Conservation (phyloP, 1,284 basidiomycete genomes). For the Gyrodon tennesseensis region DNA sequence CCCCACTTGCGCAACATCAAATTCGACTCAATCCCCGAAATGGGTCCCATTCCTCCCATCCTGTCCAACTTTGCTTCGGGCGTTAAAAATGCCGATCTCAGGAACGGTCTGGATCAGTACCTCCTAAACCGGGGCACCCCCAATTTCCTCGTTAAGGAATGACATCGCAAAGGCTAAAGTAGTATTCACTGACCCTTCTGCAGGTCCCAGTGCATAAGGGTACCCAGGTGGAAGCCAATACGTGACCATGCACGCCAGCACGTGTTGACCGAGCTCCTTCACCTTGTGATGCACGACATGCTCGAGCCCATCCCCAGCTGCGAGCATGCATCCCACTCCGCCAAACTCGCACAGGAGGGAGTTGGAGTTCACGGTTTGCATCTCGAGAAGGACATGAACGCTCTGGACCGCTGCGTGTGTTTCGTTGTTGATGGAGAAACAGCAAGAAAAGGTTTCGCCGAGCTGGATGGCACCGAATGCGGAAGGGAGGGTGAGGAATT, state of each 20-base stretch:
- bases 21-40: conserved; percentile 77
- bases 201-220: conserved; percentile 50
- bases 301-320: conserved; percentile 62
- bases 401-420: conserved; percentile 59
- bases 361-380: conserved; percentile 73
- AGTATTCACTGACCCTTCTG: conserved; percentile 54
- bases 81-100: conserved; percentile 77
- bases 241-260: conserved; percentile 70
- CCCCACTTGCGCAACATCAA: conserved; percentile 76
- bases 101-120: conserved; percentile 77
- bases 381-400: conserved; percentile 66
- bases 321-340: conserved; percentile 51
- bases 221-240: conserved; percentile 64
- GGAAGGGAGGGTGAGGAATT: conserved; percentile 71
- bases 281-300: conserved; percentile 72
- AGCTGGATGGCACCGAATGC: conserved; percentile 79
- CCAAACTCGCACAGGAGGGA: conserved; percentile 63
- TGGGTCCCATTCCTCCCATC: conserved; percentile 87
- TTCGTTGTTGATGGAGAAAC: conserved; percentile 77
- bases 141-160: conserved; percentile 70
- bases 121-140: conserved; percentile 69
- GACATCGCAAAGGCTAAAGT: no score
- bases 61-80: conserved; percentile 86
- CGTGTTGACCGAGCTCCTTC: conserved; percentile 81
- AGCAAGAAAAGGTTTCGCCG: conserved; percentile 78